Percentiles rank a stretch among this genome's conserved stretches.
phyloP scores from a whole-genome alignment of 208 protist species.

The Wallacemonas collosoma region DNA sequence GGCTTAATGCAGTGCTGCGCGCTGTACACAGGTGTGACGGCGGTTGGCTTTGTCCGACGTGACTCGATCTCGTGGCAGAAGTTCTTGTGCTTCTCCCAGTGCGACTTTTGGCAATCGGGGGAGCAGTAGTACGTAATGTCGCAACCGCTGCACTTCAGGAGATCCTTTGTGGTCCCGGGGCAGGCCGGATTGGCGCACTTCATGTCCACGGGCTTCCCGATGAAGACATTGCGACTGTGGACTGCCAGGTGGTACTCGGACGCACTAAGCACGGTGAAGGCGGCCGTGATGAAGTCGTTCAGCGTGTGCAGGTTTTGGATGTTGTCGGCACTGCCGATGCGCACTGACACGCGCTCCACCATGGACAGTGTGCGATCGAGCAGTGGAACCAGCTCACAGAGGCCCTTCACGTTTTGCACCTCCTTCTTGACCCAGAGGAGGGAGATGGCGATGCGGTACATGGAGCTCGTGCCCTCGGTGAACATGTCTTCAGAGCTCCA shows the following conservation, averaged over 20 bases:
- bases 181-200: slow-evolving; percentile 66
- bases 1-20: slow-evolving; percentile 32
- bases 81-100: slow-evolving; percentile 78
- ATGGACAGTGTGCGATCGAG: slow-evolving; percentile 48
- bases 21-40: slow-evolving; percentile 28
- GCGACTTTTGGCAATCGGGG: slow-evolving; percentile 65
- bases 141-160: slow-evolving; percentile 82
- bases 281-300: slow-evolving; percentile 38
- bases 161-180: slow-evolving; percentile 54
- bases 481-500: slow-evolving; percentile 19
- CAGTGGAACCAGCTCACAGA: slow-evolving; percentile 45
- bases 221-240: slow-evolving; percentile 62
- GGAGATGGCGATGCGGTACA: slow-evolving; percentile 51
- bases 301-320: slow-evolving; percentile 55
- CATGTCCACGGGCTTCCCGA: slow-evolving; percentile 62
- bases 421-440: slow-evolving; percentile 64
- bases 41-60: slow-evolving; percentile 35
- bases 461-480: slow-evolving; percentile 27
- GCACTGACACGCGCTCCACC: slow-evolving; percentile 42
- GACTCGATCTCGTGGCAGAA: slow-evolving; percentile 77
- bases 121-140: slow-evolving; percentile 83
- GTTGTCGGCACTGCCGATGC: slow-evolving; percentile 36
- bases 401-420: slow-evolving; percentile 44
- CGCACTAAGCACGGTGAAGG: slow-evolving; percentile 52
- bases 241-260: slow-evolving; percentile 73